Evolutionary conservation across 257 asterid species (phyloP).

Genomic region (Solanum bulbocastanum): DNA sequence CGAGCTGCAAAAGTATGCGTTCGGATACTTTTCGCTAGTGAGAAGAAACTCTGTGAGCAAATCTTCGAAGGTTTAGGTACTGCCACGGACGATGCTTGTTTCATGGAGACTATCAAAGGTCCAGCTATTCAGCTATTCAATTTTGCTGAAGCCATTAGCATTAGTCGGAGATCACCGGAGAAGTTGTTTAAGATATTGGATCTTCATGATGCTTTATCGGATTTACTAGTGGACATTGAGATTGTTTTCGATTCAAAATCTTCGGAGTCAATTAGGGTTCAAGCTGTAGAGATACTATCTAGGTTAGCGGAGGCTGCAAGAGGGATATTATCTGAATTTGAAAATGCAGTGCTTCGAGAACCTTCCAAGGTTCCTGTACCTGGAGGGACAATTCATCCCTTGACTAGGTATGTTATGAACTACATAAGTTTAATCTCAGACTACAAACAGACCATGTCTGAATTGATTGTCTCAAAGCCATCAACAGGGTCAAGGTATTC

Average conservation of each 20-base stretch:
- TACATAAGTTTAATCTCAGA: constrained; percentile 75
- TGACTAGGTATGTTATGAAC: constrained; percentile 91
- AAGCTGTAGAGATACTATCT: constrained; percentile 67
- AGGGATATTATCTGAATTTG: constrained; percentile 78
- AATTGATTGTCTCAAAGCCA: constrained; percentile 68
- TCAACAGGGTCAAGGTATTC: constrained; percentile 54
- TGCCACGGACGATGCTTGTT: constrained; percentile 53
- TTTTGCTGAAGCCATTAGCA: constrained; percentile 86
- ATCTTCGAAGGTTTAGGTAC: constrained; percentile 60
- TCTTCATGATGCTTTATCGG: constrained; percentile 69
- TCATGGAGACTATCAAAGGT: constrained; percentile 76
- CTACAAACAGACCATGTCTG: constrained; percentile 54
- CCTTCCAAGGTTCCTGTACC: constrained; percentile 72
- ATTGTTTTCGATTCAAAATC: constrained; percentile 58
- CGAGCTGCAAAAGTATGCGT: constrained; percentile 63
- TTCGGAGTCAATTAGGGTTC: constrained; percentile 58
- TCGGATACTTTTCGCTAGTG: constrained; percentile 69
- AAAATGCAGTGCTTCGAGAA: constrained; percentile 72
- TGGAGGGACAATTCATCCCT: constrained; percentile 89
- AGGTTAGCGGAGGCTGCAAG: constrained; percentile 76
- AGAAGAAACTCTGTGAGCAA: constrained; percentile 63
- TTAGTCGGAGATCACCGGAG: constrained; percentile 72
- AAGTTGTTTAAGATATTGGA: constrained; percentile 84
- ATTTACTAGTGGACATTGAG: constrained; percentile 67
- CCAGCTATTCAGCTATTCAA: constrained; percentile 74